These are phyloP conservation scores for Acer yangbiense DNA, from an alignment of 345 rosid genomes.

Conservation along the genomic window DNA sequence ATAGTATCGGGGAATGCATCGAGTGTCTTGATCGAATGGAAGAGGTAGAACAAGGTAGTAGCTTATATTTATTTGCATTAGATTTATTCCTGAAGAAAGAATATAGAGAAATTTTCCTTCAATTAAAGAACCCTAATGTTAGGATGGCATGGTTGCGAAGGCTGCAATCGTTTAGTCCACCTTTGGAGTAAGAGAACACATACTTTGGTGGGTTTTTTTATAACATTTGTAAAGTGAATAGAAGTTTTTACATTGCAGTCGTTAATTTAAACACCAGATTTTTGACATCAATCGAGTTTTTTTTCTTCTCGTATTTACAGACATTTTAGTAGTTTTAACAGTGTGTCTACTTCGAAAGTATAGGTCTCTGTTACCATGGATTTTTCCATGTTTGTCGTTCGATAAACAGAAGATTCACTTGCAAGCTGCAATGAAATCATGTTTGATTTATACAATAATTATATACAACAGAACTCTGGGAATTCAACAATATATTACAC, in stretches of 20 bases:
- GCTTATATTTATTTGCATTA: conserved; percentile 48
- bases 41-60: conserved; percentile 49
- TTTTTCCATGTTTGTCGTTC: not conserved
- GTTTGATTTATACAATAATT: no score
- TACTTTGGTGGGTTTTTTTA: not conserved
- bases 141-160: conserved; percentile 51
- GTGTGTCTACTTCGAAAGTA: no score
- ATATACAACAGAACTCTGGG: conserved; percentile 9
- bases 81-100: conserved; percentile 52
- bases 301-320: no score
- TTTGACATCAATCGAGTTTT: not conserved
- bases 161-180: conserved; percentile 30
- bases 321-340: no score
- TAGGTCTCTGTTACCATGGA: not conserved
- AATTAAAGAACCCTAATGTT: conserved; percentile 41
- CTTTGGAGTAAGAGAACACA: not conserved
- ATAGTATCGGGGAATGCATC: conserved; percentile 49
- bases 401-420: not conserved
- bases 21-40: conserved; percentile 54
- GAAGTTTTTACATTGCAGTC: conserved; percentile 1
- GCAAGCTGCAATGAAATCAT: not conserved
- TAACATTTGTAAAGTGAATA: not conserved
- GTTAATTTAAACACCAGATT: not conserved
- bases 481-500: not conserved
- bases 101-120: conserved; percentile 54